phyloP scores from a whole-genome alignment of 208 protist species.

The Crithidia brevicula region DNA sequence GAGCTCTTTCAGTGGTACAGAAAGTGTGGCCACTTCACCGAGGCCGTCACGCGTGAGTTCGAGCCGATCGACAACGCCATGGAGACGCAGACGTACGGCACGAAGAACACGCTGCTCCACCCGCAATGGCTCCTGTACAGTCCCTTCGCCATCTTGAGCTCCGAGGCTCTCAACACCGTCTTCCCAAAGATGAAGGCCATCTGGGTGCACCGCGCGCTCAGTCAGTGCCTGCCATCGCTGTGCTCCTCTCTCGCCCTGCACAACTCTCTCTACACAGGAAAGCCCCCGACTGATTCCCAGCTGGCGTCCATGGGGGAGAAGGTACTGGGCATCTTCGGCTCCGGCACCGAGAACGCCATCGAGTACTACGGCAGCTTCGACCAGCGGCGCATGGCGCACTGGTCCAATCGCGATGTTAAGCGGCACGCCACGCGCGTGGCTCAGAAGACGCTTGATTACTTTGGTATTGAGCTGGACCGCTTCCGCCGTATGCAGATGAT shows the following conservation, averaged over 20 bases:
- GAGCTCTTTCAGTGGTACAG: conserved; percentile 90
- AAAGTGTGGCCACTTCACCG: conserved; percentile 83
- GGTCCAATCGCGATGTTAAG: conserved; percentile 91
- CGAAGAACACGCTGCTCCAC: conserved; percentile 60
- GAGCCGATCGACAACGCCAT: conserved; percentile 85
- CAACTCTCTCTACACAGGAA: conserved; percentile 90
- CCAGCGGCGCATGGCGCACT: conserved; percentile 85
- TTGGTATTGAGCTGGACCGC: conserved; percentile 84
- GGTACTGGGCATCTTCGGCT: conserved; percentile 89
- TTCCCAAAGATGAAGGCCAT: conserved; percentile 83
- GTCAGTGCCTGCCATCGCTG: conserved; percentile 85
- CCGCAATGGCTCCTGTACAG: conserved; percentile 86
- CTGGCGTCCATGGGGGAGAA: conserved; percentile 86
- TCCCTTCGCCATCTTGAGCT: conserved; percentile 83
- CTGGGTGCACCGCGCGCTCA: conserved; percentile 89
- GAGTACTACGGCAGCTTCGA: conserved; percentile 84
- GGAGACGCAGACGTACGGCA: conserved; percentile 80
- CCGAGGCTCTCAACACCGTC: conserved; percentile 57
- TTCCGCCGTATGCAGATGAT: conserved; percentile 90
- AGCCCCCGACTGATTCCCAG: conserved; percentile 82
- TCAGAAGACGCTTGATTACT: conserved; percentile 87
- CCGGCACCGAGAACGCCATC: conserved; percentile 83
- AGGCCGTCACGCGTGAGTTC: conserved; percentile 66
- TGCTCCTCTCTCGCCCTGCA: conserved; percentile 87
- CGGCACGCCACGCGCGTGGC: conserved; percentile 77